A percentile compares a stretch with the other conserved stretches of the same genome.
These are phyloP conservation scores for Scedosporium dehoogii DNA, from an alignment of 2,329 filamentous ascomycete genomes.

Conservation along the genomic window DNA sequence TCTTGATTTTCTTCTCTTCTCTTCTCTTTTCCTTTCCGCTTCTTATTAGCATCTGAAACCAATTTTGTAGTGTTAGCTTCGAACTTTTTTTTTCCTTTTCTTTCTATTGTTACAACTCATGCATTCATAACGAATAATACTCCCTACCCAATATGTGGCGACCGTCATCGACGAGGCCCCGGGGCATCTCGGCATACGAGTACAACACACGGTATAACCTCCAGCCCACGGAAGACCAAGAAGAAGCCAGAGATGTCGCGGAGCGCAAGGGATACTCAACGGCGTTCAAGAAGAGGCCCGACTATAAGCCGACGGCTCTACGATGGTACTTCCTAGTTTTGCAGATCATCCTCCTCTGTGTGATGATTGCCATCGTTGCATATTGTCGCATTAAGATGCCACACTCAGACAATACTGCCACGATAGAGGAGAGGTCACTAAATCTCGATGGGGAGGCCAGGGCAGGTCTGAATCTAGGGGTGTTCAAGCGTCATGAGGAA, in stretches of 20 bases:
- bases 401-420: conserved; percentile 18
- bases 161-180: background rate
- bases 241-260: conserved; percentile 9
- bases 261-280: conserved; percentile 4
- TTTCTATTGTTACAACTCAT: background rate
- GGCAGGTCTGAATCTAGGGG: background rate
- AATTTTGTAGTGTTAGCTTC: background rate
- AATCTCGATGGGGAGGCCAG: background rate
- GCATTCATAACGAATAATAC: background rate
- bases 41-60: too few species aligned
- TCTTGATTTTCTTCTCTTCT: background rate
- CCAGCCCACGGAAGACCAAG: conserved; percentile 19
- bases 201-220: conserved; percentile 21
- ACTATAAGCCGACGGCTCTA: conserved; percentile 22
- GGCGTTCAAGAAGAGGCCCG: conserved; percentile 8
- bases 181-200: conserved; percentile 15
- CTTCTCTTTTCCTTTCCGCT: background rate
- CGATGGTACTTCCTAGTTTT: conserved; percentile 21
- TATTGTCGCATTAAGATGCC: conserved; percentile 20
- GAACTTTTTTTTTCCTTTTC: background rate
- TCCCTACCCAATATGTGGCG: background rate
- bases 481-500: background rate
- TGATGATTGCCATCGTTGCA: conserved; percentile 18
- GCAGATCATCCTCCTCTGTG: conserved; percentile 16
- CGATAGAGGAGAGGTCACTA: conserved; percentile 11